These are phyloP conservation scores for Pyrenula massariospora DNA, from an alignment of 495 filamentous ascomycete species.

Conservation along the genomic window DNA sequence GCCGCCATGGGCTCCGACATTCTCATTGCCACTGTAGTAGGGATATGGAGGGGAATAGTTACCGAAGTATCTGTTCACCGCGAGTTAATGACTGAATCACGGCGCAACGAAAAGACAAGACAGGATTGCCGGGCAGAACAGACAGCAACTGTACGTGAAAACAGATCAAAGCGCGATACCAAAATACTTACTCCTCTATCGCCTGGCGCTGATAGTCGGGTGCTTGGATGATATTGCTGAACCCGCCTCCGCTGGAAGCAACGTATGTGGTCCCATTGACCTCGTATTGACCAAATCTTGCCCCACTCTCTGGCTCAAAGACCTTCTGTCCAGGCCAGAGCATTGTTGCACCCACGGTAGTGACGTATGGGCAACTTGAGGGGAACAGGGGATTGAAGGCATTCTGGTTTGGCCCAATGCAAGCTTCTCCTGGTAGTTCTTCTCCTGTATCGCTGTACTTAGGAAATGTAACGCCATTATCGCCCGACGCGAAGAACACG, in stretches of 20 bases:
- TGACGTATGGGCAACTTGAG: constrained; percentile 38
- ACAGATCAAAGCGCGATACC: too few species aligned
- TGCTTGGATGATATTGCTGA: constrained; percentile 53
- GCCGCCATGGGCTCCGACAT: constrained; percentile 28
- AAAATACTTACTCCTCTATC: constrained; percentile 17
- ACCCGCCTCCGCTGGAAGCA: constrained; percentile 52
- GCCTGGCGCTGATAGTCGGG: constrained; percentile 45
- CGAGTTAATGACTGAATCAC: constrained; percentile 4
- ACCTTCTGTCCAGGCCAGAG: constrained; percentile 17
- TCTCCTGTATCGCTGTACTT: constrained; percentile 12
- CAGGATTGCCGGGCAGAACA: too few species aligned
- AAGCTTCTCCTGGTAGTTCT: constrained; percentile 20
- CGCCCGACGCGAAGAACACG: constrained; percentile 49
- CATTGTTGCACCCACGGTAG: constrained; percentile 35
- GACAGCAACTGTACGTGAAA: too few species aligned
- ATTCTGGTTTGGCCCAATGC: constrained; percentile 24
- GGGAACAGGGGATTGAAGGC: constrained; percentile 40
- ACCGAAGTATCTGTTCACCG: constrained; percentile 26
- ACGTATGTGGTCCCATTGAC: constrained; percentile 25
- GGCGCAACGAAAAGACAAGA: too few species aligned
- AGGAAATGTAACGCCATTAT: constrained; percentile 44
- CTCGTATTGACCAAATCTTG: too few species aligned
- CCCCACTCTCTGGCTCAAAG: constrained; percentile 22
- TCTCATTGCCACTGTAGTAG: constrained; percentile 24
- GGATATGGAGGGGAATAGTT: constrained; percentile 32